Percentiles rank a stretch among this genome's conserved stretches.
Evolutionary conservation across 2,329 filamentous ascomycete species (phyloP).

Genomic region (Cercospora zeae-maydis): DNA sequence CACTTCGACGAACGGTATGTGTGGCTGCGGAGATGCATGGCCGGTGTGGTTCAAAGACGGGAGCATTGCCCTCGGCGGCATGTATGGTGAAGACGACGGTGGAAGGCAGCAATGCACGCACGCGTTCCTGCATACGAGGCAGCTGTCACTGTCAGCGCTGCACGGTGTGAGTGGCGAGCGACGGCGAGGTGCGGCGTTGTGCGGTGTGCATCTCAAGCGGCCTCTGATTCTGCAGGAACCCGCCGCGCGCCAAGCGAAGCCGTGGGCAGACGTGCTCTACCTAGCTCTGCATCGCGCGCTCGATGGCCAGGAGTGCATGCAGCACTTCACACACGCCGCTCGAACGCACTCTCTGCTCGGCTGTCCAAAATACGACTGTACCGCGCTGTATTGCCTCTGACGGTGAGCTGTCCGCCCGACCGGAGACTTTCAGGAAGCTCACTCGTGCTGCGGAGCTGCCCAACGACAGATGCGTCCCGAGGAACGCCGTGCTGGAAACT

Average conservation of each 20-base stretch:
- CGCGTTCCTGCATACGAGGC: constrained; percentile 1
- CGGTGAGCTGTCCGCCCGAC: not conserved
- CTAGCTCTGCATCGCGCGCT: constrained; percentile 6
- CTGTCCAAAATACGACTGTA: not conserved
- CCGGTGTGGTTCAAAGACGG: not conserved
- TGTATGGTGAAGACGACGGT: not conserved
- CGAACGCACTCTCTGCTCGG: not conserved
- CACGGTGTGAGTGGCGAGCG: not conserved
- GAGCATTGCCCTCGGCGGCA: not conserved
- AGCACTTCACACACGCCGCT: constrained; percentile 5
- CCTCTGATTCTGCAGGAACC: constrained; percentile 4
- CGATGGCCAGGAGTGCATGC: constrained; percentile 11
- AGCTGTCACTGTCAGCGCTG: not conserved
- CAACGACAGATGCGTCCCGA: not conserved
- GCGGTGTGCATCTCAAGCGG: constrained; percentile 2
- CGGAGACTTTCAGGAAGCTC: not conserved
- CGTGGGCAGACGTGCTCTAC: not conserved
- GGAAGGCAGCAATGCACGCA: not conserved
- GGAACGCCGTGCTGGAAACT: not conserved
- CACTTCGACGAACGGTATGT: not conserved
- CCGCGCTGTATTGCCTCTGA: not conserved
- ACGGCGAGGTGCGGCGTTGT: not conserved
- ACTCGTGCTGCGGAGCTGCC: not conserved
- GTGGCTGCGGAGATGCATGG: not conserved
- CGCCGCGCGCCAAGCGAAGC: not conserved